Conservation (phyloP, 352 stramenopile species). For the Phytopythium boreale region DNA sequence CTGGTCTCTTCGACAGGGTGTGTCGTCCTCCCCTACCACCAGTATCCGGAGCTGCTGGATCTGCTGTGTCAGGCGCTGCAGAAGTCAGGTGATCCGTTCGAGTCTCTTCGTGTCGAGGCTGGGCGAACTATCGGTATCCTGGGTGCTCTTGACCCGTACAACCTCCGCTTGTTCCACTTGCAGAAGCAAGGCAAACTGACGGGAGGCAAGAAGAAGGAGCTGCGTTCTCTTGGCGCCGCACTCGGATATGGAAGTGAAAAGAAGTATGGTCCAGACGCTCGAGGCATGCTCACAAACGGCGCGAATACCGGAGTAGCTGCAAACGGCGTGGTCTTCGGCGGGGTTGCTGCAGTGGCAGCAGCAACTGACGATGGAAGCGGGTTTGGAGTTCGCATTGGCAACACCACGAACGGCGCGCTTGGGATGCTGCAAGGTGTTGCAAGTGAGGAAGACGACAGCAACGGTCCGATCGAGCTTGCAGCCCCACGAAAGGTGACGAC, state of each 20-base stretch:
- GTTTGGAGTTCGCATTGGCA: slow-evolving; percentile 39
- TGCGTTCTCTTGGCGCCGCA: slow-evolving; percentile 26
- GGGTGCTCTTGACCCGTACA: slow-evolving; percentile 83
- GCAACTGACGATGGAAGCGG: neutral
- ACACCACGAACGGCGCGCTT: slow-evolving; percentile 18
- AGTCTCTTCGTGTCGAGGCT: slow-evolving; percentile 74
- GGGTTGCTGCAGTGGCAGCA: neutral
- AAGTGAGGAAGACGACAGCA: slow-evolving; percentile 49
- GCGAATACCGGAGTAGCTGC: slow-evolving; percentile 14
- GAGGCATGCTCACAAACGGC: slow-evolving; percentile 11
- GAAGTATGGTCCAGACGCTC: slow-evolving; percentile 9
- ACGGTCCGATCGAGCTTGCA: slow-evolving; percentile 46
- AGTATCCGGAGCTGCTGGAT: slow-evolving; percentile 83
- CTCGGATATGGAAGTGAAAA: neutral
- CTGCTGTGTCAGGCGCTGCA: slow-evolving; percentile 73
- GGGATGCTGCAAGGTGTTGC: slow-evolving; percentile 27
- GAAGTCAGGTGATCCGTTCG: slow-evolving; percentile 78
- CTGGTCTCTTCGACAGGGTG: slow-evolving; percentile 82
- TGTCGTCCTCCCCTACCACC: slow-evolving; percentile 80
- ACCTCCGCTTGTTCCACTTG: slow-evolving; percentile 78
- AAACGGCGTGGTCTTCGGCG: slow-evolving; percentile 15
- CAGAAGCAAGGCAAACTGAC: slow-evolving; percentile 76
- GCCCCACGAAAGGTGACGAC: slow-evolving; percentile 52
- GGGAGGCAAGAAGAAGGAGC: slow-evolving; percentile 70
- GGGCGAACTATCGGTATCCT: slow-evolving; percentile 78